Evolutionary conservation across 23 red algal genomes (phyloP).

Genomic region (Gracilaria vermiculophylla): DNA sequence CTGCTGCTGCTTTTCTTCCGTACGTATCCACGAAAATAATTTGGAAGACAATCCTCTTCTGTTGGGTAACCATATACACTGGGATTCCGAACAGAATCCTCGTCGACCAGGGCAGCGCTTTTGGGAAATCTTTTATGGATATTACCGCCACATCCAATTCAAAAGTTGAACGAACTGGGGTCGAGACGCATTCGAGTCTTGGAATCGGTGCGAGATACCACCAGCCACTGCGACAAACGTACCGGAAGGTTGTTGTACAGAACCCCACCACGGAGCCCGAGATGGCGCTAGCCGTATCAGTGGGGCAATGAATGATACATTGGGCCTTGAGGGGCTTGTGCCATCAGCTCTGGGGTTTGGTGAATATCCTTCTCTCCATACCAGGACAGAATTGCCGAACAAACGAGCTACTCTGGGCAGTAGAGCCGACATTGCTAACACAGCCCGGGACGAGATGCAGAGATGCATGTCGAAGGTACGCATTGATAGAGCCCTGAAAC

Average conservation of each 20-base stretch:
- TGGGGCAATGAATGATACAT: slow-evolving; percentile 44
- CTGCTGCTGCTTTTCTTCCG: slow-evolving; percentile 14
- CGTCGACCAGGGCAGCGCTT: slow-evolving; percentile 4
- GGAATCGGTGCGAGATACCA: slow-evolving; percentile 25
- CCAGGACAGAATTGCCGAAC: neutral
- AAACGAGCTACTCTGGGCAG: neutral
- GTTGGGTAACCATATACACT: slow-evolving; percentile 13
- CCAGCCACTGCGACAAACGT: neutral
- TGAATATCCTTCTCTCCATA: neutral
- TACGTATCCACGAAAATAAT: neutral
- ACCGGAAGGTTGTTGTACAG: slow-evolving; percentile 19
- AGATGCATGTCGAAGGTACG: slow-evolving; percentile 8
- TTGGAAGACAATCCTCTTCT: slow-evolving; percentile 7
- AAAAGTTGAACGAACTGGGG: neutral
- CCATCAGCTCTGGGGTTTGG: slow-evolving; percentile 20
- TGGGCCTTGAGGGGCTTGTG: slow-evolving; percentile 3
- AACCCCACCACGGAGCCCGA: neutral
- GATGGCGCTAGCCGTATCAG: neutral
- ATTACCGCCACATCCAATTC: neutral
- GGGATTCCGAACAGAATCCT: slow-evolving; percentile 9
- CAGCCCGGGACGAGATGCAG: slow-evolving; percentile 8
- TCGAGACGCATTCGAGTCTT: slow-evolving; percentile 17
- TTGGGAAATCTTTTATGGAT: neutral
- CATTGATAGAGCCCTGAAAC: slow-evolving; percentile 16
- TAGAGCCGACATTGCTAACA: neutral